A percentile compares a stretch with the other conserved stretches of the same genome.
These are phyloP conservation scores for Hanseniaspora sp. DNA, from an alignment of 1,139 yeast species.

Conservation along the genomic window DNA sequence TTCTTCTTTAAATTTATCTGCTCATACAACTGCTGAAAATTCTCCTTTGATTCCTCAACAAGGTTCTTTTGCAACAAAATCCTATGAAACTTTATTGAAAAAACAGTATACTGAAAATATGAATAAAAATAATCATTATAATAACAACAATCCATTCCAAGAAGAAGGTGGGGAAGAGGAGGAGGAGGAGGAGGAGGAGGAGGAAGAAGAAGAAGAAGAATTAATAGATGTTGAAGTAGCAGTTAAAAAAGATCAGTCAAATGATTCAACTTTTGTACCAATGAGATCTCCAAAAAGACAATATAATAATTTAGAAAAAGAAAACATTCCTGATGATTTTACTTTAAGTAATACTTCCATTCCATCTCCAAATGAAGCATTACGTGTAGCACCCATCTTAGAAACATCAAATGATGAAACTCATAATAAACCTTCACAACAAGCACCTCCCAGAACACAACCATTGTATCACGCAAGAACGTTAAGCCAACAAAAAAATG, in stretches of 20 bases:
- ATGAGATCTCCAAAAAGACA: constrained; percentile 8
- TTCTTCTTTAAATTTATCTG: constrained; percentile 11
- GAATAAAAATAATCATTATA: not conserved
- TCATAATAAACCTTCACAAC: not conserved
- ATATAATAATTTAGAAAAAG: not conserved
- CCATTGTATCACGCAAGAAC: constrained; percentile 9
- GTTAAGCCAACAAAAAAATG: constrained; percentile 9
- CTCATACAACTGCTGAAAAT: constrained; percentile 13
- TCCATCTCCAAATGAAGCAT: not conserved
- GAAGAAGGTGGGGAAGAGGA: not conserved
- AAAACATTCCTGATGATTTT: not conserved
- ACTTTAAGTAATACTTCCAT: not conserved
- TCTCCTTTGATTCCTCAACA: constrained; percentile 10
- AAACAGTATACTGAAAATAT: not conserved
- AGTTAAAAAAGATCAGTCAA: not conserved
- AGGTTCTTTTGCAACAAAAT: constrained; percentile 6
- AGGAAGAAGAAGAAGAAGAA: not conserved
- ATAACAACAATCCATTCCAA: not conserved
- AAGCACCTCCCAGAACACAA: constrained; percentile 2
- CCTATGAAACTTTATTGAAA: not conserved
- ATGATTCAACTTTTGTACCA: not conserved
- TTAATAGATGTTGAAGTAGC: no score
- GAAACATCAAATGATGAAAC: not conserved
- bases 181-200: not conserved
- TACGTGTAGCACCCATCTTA: not conserved